Percentiles rank a stretch among this genome's conserved stretches.
Conservation (phyloP, 2,329 filamentous ascomycete genomes). For the Dactylellina parvicollis region DNA sequence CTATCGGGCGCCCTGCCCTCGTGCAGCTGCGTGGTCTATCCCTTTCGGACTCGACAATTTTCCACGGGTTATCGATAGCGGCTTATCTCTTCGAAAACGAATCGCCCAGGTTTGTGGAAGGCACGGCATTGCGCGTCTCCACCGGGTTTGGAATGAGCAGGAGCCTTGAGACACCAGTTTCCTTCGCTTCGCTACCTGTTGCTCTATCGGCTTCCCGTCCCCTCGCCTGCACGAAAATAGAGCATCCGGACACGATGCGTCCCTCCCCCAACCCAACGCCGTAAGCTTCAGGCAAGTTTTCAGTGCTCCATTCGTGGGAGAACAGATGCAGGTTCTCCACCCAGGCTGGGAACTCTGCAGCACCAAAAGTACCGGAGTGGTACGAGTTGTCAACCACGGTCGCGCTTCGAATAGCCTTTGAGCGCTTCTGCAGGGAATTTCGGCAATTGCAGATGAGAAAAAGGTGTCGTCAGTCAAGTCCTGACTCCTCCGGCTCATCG, state of each 20-base stretch:
- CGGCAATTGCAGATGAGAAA: conserved; percentile 33
- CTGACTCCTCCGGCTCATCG: conserved; percentile 18
- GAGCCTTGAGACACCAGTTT: background rate
- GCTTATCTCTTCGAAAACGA: background rate
- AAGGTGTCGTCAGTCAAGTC: conserved; percentile 1
- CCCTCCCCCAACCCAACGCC: too few species aligned
- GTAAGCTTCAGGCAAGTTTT: too few species aligned
- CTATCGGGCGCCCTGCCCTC: too few species aligned
- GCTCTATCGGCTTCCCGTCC: background rate
- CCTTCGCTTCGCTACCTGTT: background rate
- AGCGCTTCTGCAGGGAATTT: conserved; percentile 40
- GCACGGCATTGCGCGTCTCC: too few species aligned
- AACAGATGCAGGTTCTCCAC: conserved; percentile 11
- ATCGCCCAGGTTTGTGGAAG: background rate
- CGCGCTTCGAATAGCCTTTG: conserved; percentile 34
- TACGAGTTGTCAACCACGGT: conserved; percentile 11
- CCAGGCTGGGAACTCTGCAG: conserved; percentile 3
- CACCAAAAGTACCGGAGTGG: background rate
- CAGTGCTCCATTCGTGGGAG: too few species aligned
- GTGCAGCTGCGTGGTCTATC: too few species aligned
- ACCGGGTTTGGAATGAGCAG: conserved; percentile 4
- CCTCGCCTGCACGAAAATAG: background rate
- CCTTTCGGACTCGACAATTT: too few species aligned
- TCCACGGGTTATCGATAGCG: background rate
- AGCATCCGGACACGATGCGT: background rate